phyloP scores from a whole-genome alignment of 148 eudicot species.

The Vaccinium macrocarpon region DNA sequence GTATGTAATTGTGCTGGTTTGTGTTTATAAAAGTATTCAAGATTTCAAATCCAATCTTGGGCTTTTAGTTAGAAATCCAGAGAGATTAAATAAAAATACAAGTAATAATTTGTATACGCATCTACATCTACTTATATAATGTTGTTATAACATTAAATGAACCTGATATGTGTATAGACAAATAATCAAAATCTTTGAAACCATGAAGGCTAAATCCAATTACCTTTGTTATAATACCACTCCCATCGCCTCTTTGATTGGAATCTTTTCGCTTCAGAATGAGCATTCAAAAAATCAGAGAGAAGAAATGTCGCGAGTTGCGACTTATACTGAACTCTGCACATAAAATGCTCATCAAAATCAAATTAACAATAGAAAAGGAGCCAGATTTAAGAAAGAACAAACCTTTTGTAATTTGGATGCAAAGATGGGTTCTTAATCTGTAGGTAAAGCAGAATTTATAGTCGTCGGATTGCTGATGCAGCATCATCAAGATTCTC shows the following conservation, averaged over 20 bases:
- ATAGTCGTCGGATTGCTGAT: slow-evolving; percentile 16
- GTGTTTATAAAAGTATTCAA: background rate
- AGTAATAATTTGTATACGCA: background rate
- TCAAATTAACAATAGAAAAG: background rate
- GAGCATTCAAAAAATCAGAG: background rate
- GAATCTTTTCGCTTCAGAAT: background rate
- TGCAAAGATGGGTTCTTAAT: background rate
- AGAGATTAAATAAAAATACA: background rate
- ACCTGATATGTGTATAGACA: background rate
- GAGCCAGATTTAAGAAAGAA: background rate
- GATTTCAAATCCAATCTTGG: background rate
- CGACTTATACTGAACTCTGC: background rate
- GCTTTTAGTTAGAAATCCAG: background rate
- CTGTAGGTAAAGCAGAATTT: background rate
- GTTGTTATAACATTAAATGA: background rate
- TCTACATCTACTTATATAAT: background rate
- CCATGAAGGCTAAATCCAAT: background rate
- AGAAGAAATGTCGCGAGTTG: too few species aligned
- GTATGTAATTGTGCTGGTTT: background rate
- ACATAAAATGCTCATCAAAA: background rate
- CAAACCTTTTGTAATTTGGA: background rate
- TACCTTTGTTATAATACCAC: background rate
- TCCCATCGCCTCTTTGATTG: slow-evolving; percentile 3
- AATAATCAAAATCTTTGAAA: background rate
- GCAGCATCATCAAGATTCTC: slow-evolving; percentile 27